These are phyloP conservation scores for Solanum sejunctum DNA, from an alignment of 257 asterid species.

Conservation along the genomic window DNA sequence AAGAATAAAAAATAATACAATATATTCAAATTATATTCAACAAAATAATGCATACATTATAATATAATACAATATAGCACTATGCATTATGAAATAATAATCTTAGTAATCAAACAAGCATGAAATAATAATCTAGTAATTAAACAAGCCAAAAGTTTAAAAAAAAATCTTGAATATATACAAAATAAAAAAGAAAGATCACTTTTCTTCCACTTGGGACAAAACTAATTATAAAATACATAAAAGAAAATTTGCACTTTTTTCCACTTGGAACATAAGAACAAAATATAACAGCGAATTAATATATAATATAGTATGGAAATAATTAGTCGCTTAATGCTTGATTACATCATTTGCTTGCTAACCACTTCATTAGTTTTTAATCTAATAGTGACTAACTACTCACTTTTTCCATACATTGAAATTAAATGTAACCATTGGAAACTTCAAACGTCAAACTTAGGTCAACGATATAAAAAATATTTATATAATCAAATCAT, in stretches of 20 bases:
- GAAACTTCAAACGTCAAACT: background rate
- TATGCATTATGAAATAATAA: background rate
- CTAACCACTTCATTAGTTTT: background rate
- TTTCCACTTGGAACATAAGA: background rate
- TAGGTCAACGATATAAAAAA: background rate
- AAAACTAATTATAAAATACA: background rate
- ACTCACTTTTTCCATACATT: conserved; percentile 21
- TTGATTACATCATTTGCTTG: background rate
- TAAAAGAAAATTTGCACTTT: background rate
- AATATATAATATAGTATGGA: background rate
- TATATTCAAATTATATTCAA: background rate
- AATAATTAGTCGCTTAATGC: background rate
- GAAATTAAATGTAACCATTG: background rate
- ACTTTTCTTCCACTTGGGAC: background rate
- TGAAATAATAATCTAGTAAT: background rate
- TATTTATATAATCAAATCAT: background rate
- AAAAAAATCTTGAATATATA: background rate
- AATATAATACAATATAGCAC: too few relatives aligned
- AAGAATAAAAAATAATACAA: background rate
- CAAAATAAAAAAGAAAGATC: background rate
- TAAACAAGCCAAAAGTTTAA: background rate
- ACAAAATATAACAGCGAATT: background rate
- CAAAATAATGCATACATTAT: background rate
- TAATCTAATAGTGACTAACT: background rate
- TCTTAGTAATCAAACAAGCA: background rate